Conservation (phyloP, 306 rosid genomes). For the Prunus salicina region DNA sequence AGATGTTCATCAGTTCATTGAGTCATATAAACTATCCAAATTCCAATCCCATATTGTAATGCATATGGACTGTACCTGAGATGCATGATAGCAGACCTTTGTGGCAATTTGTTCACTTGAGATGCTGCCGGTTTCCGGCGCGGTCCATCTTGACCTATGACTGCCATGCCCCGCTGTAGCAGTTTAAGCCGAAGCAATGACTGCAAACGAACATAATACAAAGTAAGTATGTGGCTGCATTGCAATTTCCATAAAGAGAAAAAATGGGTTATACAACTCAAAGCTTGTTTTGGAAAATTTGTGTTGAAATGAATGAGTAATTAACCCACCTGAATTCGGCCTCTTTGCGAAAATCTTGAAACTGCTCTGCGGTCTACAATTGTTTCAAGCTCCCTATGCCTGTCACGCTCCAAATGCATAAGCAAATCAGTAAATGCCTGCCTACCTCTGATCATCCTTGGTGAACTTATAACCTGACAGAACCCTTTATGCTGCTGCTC, state of each 20-base stretch:
- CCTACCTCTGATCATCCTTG: conserved; percentile 65
- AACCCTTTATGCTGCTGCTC: conserved; percentile 28
- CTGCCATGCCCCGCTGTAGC: conserved; percentile 46
- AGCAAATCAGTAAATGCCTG: conserved; percentile 73
- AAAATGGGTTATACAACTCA: neutral
- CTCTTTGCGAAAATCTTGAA: conserved; percentile 64
- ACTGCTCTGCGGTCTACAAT: conserved; percentile 55
- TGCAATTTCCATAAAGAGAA: neutral
- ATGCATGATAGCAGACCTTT: conserved; percentile 58
- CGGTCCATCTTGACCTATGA: conserved; percentile 26
- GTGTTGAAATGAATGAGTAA: neutral
- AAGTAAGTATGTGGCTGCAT: neutral
- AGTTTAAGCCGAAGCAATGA: conserved; percentile 63
- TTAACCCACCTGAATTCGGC: conserved; percentile 77
- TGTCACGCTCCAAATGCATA: conserved; percentile 59
- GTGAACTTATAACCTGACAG: conserved; percentile 28
- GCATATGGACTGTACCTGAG: conserved; percentile 46
- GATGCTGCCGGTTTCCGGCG: conserved; percentile 21
- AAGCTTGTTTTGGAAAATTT: neutral
- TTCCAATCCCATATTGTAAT: neutral
- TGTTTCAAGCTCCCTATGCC: conserved; percentile 54
- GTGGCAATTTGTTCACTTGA: conserved; percentile 33
- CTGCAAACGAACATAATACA: conserved; percentile 34
- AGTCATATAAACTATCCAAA: neutral
- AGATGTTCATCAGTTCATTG: neutral